Evolutionary conservation across 352 stramenopile genomes (phyloP), one percentile per base, ranked within the genome.

Genomic region (Pythium myriotylum): DNA sequence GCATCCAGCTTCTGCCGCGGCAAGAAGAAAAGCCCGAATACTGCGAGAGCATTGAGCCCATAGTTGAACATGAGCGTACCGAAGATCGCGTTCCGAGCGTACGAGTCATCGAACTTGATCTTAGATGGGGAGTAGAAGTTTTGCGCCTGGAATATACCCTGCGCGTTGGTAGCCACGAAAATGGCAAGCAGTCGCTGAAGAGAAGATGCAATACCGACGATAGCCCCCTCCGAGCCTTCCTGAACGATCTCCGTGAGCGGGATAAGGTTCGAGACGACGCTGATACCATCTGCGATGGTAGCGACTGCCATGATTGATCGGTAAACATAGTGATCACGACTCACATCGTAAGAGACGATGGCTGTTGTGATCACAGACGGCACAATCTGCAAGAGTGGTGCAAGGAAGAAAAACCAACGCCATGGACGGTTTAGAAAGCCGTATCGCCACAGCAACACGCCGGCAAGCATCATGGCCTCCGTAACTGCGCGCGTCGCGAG

Each of bases 1-100:
- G 79, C 73, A 45, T 88, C 79, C 20, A 88, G 54, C 56, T 86
- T 88, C 62, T 88, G 79, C 7, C 68, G 63, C 9, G 81, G 81
- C 24, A 79, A 56, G 54, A 76, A 72, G 42, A 75, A 66, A 1
- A 79, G 48, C 0, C 65, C 68, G 26, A 76, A 54, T 14, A 58
- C 37, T 19, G 51, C 57, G 8, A 77, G 62, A 14, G 40, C 40
- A 29, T 77, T 79, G 54, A 79, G 54, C 53, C 42, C 65, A 43
- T 73, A 76, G 53, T 67, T 67, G 39, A 72, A 42, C 1, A 72
- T 13, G 5, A 76, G 41, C 47, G 64, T 68, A 8, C 59, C 40
- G 22, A 70, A 42, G 23, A 78, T 64, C 35, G 55, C 51, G 43
- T 54, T 51, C 32, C 55, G 67, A 9, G 23, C 70, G 24, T 40